These are phyloP conservation scores for Hericium rajendrae DNA, from an alignment of 768 basidiomycete genomes.

Conservation along the genomic window DNA sequence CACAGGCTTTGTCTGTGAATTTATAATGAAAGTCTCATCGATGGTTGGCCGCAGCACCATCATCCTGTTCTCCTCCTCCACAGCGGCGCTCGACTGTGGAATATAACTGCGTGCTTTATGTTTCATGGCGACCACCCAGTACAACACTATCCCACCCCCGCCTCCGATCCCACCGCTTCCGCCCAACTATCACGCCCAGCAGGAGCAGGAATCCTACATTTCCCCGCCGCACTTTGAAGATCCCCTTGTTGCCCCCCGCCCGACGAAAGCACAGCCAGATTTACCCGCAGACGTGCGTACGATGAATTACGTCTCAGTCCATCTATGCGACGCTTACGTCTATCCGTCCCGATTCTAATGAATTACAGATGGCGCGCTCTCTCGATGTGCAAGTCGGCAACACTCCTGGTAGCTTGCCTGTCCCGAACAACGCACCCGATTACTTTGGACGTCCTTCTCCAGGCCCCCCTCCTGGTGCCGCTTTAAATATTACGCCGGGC, in stretches of 20 bases:
- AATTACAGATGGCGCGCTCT: conserved; percentile 50
- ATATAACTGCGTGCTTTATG: too few species aligned
- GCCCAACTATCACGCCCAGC: conserved; percentile 24
- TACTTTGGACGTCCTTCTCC: not conserved
- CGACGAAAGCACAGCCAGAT: conserved; percentile 50
- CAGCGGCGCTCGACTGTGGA: too few species aligned
- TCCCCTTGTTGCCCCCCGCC: conserved; percentile 55
- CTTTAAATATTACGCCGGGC: conserved; percentile 13
- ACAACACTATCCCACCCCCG: conserved; percentile 10
- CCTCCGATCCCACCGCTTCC: conserved; percentile 46
- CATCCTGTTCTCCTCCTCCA: too few species aligned
- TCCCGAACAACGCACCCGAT: conserved; percentile 16
- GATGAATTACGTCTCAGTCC: not conserved
- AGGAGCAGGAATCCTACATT: conserved; percentile 15
- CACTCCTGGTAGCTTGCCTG: conserved; percentile 12
- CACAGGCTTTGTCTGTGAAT: too few species aligned
- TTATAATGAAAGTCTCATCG: too few species aligned
- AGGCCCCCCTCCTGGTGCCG: conserved; percentile 14
- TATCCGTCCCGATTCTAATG: conserved; percentile 8
- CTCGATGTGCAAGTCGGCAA: conserved; percentile 38
- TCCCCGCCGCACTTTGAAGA: conserved; percentile 43
- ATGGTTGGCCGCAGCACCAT: too few species aligned
- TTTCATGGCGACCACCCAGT: too few species aligned
- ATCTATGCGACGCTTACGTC: conserved; percentile 8
- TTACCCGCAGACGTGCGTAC: conserved; percentile 54